Evolutionary conservation across 306 rosid genomes (phyloP), one percentile per base, ranked within the genome.

Genomic region (Lathyrus tuberosus): DNA sequence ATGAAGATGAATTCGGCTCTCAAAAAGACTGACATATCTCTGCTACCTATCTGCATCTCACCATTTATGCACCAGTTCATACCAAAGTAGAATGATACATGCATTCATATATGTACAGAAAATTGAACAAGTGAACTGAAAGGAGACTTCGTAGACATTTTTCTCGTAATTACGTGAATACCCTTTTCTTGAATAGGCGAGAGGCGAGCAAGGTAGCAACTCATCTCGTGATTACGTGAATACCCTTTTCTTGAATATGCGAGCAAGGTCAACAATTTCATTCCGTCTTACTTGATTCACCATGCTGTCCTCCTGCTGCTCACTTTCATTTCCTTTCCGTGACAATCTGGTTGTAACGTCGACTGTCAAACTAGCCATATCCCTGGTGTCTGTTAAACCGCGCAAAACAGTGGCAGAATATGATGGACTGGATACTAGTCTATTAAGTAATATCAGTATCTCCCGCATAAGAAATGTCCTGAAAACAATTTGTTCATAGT

Each of bases 401-500:
- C 71, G 83, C 81, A 93, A 73, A 69, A 86, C 71, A 3, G 82
- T 80, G 0, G 78, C 80, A 9, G 96, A 88, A 81, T 88, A 88
- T 40, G 81, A 64, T 6, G 90, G 85, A 67, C 72, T 83, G 3
- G 98, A 90, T 20, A 83, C 97, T 40, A 93, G 80, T 67, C 98
- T 84, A 80, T 93, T 90, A 0, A 93, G 94, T 74, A 93, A 78
- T 67, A 93, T 93, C 56, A 93, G 84, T 60, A 83, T 86, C 87
- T 93, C 98, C 68, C 98, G 84, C 13, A 90, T 78, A 62, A 90
- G 83, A 84, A 90, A 84, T n/a, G 92, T 86, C 94, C 98, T 93
- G 76, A 62, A 22, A 61, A 76, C 20, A 72, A 72, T 51, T 46
- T 61, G 9, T 46, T 60, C 54, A 8, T 5, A 67, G 58, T 62